Evolutionary conservation across 2,329 filamentous ascomycete genomes (phyloP).

Genomic region (Epichloe amarillans): DNA sequence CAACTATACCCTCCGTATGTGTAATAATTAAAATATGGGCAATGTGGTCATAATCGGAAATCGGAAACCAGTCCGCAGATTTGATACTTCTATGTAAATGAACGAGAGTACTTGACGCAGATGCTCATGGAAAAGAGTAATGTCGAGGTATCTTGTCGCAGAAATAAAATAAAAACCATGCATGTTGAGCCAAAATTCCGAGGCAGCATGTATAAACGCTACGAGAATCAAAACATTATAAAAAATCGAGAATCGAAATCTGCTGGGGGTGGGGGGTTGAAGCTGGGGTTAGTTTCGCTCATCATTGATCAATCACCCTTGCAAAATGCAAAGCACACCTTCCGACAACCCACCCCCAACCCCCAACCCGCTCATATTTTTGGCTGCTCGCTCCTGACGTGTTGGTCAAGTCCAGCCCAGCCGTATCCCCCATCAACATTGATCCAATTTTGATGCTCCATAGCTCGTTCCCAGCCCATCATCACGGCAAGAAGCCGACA

Average conservation of each 20-base stretch:
- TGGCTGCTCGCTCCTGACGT: conserved; percentile 1
- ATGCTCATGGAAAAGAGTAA: background rate
- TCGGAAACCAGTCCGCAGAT: no score
- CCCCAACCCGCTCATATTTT: background rate
- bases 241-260: background rate
- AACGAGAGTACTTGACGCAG: no score
- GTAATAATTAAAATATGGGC: no score
- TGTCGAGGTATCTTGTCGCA: background rate
- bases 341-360: no score
- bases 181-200: background rate
- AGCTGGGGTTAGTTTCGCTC: no score
- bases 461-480: conserved; percentile 67
- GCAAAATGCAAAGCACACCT: background rate
- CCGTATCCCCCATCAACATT: conserved; percentile 64
- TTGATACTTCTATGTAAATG: no score
- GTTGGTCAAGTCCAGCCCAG: conserved; percentile 40
- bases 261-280: no score
- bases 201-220: background rate
- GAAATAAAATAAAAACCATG: background rate
- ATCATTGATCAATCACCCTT: no score
- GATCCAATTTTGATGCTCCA: conserved; percentile 50
- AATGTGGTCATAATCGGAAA: no score
- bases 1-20: no score
- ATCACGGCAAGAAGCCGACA: conserved; percentile 71
- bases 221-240: background rate